These are phyloP conservation scores for Prototheca wickerhamii DNA, from an alignment of 163 green algal genomes.

Conservation along the genomic window DNA sequence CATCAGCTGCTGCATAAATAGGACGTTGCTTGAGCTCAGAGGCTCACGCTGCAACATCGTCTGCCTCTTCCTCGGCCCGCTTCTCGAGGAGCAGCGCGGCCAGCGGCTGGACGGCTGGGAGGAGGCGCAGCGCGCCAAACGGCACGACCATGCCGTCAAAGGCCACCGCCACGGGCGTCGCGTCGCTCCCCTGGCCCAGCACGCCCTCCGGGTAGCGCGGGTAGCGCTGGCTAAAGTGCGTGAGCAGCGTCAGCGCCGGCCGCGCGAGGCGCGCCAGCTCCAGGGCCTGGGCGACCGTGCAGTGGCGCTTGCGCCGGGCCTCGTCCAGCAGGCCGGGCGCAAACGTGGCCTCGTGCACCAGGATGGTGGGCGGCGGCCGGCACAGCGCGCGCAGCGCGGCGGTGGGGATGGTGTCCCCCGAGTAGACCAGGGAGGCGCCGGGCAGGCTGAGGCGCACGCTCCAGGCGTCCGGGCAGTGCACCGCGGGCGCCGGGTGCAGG, in stretches of 20 bases:
- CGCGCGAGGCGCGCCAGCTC: constrained; percentile 25
- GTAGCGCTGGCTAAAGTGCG: constrained; percentile 79
- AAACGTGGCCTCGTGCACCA: constrained; percentile 77
- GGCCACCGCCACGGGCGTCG: constrained; percentile 11
- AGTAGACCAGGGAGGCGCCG: constrained; percentile 58
- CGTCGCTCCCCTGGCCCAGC: neutral
- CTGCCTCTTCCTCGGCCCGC: constrained; percentile 3
- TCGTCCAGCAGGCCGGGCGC: constrained; percentile 36
- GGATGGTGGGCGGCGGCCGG: constrained; percentile 27
- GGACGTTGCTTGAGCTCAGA: no score
- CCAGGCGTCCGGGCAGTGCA: constrained; percentile 62
- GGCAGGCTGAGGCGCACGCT: constrained; percentile 18
- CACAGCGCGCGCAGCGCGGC: constrained; percentile 9
- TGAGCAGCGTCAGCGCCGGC: constrained; percentile 50
- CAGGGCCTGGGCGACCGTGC: constrained; percentile 46
- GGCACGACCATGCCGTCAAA: constrained; percentile 50
- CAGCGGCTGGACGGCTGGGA: constrained; percentile 25
- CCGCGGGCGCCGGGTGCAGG: constrained; percentile 36
- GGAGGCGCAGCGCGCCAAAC: constrained; percentile 24
- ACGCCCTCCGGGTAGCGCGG: constrained; percentile 40
- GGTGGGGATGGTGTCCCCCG: constrained; percentile 59
- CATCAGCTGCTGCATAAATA: no score
- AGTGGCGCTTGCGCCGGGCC: constrained; percentile 59
- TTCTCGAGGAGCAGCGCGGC: constrained; percentile 12
- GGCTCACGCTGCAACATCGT: no score